Conservation (phyloP, 140 eudicot species). For the Stevia rebaudiana region DNA sequence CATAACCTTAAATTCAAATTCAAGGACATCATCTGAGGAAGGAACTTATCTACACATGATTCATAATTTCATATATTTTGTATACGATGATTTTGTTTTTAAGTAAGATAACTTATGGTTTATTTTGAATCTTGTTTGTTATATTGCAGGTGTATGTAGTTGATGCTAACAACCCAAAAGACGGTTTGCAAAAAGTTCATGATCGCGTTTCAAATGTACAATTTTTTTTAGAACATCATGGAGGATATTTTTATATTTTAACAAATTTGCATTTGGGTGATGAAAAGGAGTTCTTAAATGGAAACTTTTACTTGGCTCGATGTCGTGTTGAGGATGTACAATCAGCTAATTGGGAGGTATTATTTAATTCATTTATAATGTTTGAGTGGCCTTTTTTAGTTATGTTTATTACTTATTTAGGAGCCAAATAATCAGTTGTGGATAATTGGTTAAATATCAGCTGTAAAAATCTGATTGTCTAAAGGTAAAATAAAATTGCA, state of each 20-base stretch:
- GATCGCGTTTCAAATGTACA: conserved; percentile 70
- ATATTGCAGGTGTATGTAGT: conserved; percentile 69
- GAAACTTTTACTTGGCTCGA: conserved; percentile 60
- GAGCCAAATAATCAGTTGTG: neutral
- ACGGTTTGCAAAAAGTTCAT: conserved; percentile 50
- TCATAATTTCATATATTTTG: too few relatives aligned
- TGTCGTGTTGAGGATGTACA: conserved; percentile 50
- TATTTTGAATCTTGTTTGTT: conserved; percentile 1
- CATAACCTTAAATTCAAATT: conserved; percentile 81
- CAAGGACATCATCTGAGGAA: conserved; percentile 98
- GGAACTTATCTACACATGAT: conserved; percentile 33
- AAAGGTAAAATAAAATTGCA: neutral
- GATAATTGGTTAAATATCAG: neutral
- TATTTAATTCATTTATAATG: neutral
- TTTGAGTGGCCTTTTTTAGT: neutral
- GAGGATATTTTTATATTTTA: conserved; percentile 62
- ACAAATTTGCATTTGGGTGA: conserved; percentile 46
- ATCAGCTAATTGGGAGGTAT: conserved; percentile 66
- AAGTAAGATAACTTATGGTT: neutral
- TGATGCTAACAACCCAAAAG: conserved; percentile 54
- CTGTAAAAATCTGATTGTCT: neutral
- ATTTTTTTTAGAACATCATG: conserved; percentile 80
- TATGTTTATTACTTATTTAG: neutral
- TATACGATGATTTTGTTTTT: conserved; percentile 2
- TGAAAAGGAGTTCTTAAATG: conserved; percentile 26